These are phyloP conservation scores for Thecamonas trahens DNA, from an alignment of 78 protist genomes.

Conservation along the genomic window DNA sequence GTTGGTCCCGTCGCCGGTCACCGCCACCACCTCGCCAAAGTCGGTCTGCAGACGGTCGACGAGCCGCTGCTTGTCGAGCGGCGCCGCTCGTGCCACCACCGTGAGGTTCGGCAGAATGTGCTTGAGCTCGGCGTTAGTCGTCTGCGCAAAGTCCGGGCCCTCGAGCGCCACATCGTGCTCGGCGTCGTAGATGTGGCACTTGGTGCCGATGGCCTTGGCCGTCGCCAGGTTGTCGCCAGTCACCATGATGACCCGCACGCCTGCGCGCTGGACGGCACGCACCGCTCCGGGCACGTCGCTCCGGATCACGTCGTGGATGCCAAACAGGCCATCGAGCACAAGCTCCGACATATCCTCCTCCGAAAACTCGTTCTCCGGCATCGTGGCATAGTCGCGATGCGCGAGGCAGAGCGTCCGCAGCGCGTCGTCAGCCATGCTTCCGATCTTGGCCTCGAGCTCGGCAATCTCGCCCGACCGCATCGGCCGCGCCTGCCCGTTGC, in stretches of 20 bases:
- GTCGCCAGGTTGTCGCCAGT: slow-evolving; percentile 97
- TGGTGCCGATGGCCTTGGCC: slow-evolving; percentile 80
- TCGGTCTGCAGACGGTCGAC: slow-evolving; percentile 56
- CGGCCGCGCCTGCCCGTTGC: no score
- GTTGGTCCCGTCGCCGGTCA: slow-evolving; percentile 97
- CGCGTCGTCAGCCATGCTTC: slow-evolving; percentile 55
- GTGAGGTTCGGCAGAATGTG: slow-evolving; percentile 56
- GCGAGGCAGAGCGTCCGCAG: slow-evolving; percentile 81
- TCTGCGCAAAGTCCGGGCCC: neutral
- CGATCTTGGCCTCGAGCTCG: no score
- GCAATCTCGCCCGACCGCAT: no score
- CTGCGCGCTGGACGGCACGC: slow-evolving; percentile 72
- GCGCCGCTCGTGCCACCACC: slow-evolving; percentile 84
- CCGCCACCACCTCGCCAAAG: slow-evolving; percentile 90
- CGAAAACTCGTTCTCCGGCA: neutral
- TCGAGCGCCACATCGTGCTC: slow-evolving; percentile 14
- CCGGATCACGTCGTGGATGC: slow-evolving; percentile 95
- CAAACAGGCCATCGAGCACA: slow-evolving; percentile 67
- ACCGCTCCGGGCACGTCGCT: slow-evolving; percentile 90
- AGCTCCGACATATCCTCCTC: slow-evolving; percentile 31
- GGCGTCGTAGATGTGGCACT: slow-evolving; percentile 77
- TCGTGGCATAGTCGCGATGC: slow-evolving; percentile 19
- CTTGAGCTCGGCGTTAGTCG: slow-evolving; percentile 51
- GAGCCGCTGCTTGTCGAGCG: slow-evolving; percentile 81
- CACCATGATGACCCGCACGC: slow-evolving; percentile 91